Percentiles rank a stretch among this genome's conserved stretches.
Conservation (phyloP, 345 rosid genomes). For the Raphanus sativus region DNA sequence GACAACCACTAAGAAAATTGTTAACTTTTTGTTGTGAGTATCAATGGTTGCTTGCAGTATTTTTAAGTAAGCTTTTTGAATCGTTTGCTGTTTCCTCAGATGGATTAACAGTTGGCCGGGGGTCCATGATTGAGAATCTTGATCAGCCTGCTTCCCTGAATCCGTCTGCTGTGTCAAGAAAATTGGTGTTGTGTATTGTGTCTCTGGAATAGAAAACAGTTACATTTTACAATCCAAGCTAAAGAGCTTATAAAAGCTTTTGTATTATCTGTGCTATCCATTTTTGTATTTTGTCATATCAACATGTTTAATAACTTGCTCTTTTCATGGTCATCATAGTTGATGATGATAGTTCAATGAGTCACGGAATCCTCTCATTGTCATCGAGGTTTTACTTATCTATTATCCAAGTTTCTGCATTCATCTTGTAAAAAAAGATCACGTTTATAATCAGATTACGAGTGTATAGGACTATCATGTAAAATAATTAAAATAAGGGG, state of each 20-base stretch:
- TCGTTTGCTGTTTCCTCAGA: conserved; percentile 5
- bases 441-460: not conserved
- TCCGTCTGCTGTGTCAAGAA: conserved; percentile 1
- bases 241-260: conserved; percentile 20
- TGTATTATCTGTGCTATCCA: not conserved
- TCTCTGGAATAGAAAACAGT: not conserved
- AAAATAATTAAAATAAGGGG: not conserved
- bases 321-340: not conserved
- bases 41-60: no score
- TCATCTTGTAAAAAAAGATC: not conserved
- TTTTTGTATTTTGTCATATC: not conserved
- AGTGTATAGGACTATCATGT: not conserved
- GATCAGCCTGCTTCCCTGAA: not conserved
- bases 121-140: conserved; percentile 7
- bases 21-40: no score
- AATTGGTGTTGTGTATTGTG: conserved; percentile 23
- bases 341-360: not conserved
- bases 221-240: conserved; percentile 18
- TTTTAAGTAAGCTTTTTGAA: not conserved
- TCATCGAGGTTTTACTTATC: no score
- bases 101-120: not conserved
- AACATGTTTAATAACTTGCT: not conserved
- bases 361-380: no score
- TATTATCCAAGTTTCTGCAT: no score
- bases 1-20: not conserved